Conservation (phyloP, 352 stramenopile genomes). For the Aphanomyces stellatus region DNA sequence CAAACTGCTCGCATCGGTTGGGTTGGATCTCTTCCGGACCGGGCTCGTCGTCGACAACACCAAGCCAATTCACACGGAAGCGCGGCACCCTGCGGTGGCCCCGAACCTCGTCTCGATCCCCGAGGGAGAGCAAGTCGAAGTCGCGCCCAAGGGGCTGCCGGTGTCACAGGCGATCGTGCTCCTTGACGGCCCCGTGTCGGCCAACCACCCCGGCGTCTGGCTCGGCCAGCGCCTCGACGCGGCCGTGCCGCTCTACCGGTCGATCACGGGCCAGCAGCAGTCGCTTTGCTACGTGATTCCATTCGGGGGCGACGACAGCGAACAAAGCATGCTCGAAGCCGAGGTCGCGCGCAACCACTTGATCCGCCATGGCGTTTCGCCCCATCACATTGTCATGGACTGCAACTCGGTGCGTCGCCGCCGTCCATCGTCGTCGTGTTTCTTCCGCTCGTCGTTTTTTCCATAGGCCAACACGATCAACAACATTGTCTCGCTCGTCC, state of each 20-base stretch:
- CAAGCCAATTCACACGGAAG: slow-evolving; percentile 27
- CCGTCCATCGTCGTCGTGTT: not conserved
- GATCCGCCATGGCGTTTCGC: slow-evolving; percentile 41
- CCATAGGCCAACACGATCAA: slow-evolving; percentile 35
- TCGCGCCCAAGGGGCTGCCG: not conserved
- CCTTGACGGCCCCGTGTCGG: slow-evolving; percentile 30
- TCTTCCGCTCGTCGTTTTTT: not conserved
- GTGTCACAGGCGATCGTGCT: slow-evolving; percentile 45
- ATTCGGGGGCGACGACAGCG: slow-evolving; percentile 31
- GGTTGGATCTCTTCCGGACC: slow-evolving; percentile 51
- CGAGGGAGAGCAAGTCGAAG: slow-evolving; percentile 25
- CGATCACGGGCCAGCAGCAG: slow-evolving; percentile 33
- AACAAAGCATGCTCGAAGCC: slow-evolving; percentile 35
- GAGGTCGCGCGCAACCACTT: slow-evolving; percentile 47
- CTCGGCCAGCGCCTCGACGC: slow-evolving; percentile 32
- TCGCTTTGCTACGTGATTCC: slow-evolving; percentile 39
- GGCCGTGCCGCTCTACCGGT: slow-evolving; percentile 46
- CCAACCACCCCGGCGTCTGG: slow-evolving; percentile 27
- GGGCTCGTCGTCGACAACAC: slow-evolving; percentile 40
- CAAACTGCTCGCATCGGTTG: slow-evolving; percentile 41
- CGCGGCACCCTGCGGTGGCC: slow-evolving; percentile 36
- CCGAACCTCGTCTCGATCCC: slow-evolving; percentile 48
- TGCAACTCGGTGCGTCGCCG: slow-evolving; percentile 35
- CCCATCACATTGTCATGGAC: slow-evolving; percentile 62
- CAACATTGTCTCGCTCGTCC: slow-evolving; percentile 30